Base-by-base conservation (phyloP, 768 basidiomycete species). In the Amanita inopinata region DNA sequence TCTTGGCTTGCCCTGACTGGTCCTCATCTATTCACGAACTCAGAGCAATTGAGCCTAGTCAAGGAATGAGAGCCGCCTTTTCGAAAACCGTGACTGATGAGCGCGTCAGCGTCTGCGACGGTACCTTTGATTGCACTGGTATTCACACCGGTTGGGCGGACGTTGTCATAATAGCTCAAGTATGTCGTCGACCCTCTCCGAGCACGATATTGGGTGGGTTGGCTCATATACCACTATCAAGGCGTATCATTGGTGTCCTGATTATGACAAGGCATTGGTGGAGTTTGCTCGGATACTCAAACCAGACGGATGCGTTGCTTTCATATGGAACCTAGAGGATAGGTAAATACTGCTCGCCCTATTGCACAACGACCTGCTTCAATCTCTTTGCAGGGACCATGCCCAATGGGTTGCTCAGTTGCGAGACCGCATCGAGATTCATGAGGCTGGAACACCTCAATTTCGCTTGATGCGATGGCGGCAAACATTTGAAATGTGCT, bases 161-260 rank as follows among this genome's bases (percentile, higher is more conserved):
- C 56, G 51, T 87, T n/a, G 57, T 90, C 12, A 63, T 86, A 40
- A 72, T 87, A 25, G 88, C 86, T 3, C 84, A 86, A 70, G 82
- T 79, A 51, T 12, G 55, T 46, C 10, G 11, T 10, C 24, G 4
- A 18, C 36, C 35, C 20, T 14, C 4, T 42, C 20, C 27, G 15
- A 10, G 7, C 38, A 48, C 24, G 3, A 39, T 1, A 25, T 2
- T 36, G 35, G 19, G 9, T 36, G 17, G 46, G n/a, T 28, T 5
- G 10, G 20, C 22, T n/a, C n/a, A n/a, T n/a, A n/a, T n/a, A n/a
- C n/a, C n/a, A n/a, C n/a, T n/a, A n/a, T n/a, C n/a, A n/a, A 93
- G 80, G 93, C 93, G 11, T 96, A 82, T 59, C 93, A 97, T 64
- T 97, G 93, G 93, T 86, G 85, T 48, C 83, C 82, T 7, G 75